Conservation (phyloP, 352 stramenopile genomes). For the Hyaloperonospora arabidopsidis region DNA sequence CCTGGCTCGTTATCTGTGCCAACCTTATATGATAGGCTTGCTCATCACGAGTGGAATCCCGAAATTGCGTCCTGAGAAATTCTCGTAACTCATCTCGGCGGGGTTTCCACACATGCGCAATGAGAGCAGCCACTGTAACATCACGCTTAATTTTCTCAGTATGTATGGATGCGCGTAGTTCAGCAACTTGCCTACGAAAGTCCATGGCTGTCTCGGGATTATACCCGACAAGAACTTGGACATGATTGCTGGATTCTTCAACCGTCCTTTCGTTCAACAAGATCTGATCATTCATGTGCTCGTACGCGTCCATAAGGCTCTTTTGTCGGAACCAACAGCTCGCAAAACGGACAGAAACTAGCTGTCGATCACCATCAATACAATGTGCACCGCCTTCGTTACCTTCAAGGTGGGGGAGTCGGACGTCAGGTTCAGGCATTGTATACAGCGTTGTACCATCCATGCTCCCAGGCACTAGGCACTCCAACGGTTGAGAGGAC, state of each 20-base stretch:
- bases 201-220: constrained; percentile 23
- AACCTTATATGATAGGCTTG: constrained; percentile 20
- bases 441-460: neutral
- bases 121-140: constrained; percentile 35
- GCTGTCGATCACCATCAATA: constrained; percentile 3
- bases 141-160: constrained; percentile 33
- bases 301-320: constrained; percentile 27
- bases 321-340: constrained; percentile 8
- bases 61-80: constrained; percentile 4
- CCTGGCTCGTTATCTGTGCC: constrained; percentile 12
- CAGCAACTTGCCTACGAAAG: constrained; percentile 33
- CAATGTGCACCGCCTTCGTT: neutral
- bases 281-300: constrained; percentile 32
- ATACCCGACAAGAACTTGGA: constrained; percentile 18
- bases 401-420: neutral
- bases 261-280: constrained; percentile 37
- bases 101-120: constrained; percentile 20
- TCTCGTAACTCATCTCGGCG: constrained; percentile 12
- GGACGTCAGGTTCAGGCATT: constrained; percentile 1
- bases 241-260: constrained; percentile 21
- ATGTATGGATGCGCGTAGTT: constrained; percentile 30
- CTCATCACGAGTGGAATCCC: constrained; percentile 9
- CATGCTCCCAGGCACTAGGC: neutral
- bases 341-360: constrained; percentile 3
- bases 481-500: neutral